Evolutionary conservation across 768 basidiomycete genomes (phyloP), one percentile per base, ranked within the genome.

Genomic region (Kwoniella shandongensis): DNA sequence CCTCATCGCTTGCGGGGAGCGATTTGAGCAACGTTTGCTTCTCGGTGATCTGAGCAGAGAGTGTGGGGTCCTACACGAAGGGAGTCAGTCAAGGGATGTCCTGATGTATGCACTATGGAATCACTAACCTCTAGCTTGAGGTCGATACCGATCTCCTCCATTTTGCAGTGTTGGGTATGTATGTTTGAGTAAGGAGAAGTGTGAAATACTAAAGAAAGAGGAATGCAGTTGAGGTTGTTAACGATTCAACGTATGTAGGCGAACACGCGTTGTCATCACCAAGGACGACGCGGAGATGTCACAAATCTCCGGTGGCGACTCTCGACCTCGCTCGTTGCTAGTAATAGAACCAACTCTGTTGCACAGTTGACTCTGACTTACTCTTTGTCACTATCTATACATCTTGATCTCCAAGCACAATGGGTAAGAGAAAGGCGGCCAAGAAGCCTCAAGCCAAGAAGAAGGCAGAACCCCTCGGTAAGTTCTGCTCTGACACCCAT

Each of bases 21-120:
- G 92, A 89, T 65, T 88, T 86, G 76, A 87, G 83, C 46, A 97
- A 81, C 18, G 88, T 85, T 27, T 88, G 83, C 82, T 93, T 94
- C 80, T 96, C 92, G 51, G 84, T 85, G 51, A 91, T 84, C 57
- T 90, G 87, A 6, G 88, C 84, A 66, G 88, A 88, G 74, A 93
- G 90, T 26, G 91, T 88, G 17, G 88, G 90, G 72, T 94, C 93
- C 91, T 93, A 72, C 20, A 58, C 10, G 45, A 22, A 15, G 32
- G 25, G 18, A 13, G n/a, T 25, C 36, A 42, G 15, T 25, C 20
- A 42, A 52, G 11, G 40, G 23, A 13, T 29, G 17, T 10, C 15
- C 32, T 6, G n/a, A n/a, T 32, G 25, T 20, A 17, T 5, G 6
- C 39, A 18, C 40, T 29, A 42, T 25, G 15, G 18, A 27, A 26